Base-by-base conservation (phyloP, 345 rosid species). In the Citrus hindsii region DNA sequence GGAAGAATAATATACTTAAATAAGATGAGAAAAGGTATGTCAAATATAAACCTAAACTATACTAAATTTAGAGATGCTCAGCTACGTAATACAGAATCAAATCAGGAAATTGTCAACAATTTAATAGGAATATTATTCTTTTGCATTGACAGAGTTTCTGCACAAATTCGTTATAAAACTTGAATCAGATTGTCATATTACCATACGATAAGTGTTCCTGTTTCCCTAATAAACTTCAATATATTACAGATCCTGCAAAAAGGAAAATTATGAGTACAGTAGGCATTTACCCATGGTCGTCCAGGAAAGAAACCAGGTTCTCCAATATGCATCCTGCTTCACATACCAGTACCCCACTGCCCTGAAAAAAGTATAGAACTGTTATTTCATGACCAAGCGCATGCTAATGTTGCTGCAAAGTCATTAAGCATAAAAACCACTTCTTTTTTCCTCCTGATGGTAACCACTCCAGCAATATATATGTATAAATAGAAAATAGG, bases 321-420 rank as follows among this genome's bases (percentile, higher is more conserved):
- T 94, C 97, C 89, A 94, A 84, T 84, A 95, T 95, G 89, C 99
- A 93, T 74, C 98, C 99, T 53, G 98, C 99, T 86, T 95, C 98
- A 85, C 95, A 90, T 71, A 94, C 98, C 83, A 95, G 85, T 81
- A 94, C 82, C 32, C 99, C 99, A 72, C 94, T 91, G 78, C 91
- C 94, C 97, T 93, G 91, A 86, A 82, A 77, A 42, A 53, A 56
- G 74, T 46, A 71, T 16, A 13, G 73, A 64, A 75, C 12, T 24
- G 61, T 67, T 76, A 2, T 58, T 35, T 59, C 58, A 9, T 32
- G 22, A 22, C 70, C 30, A 46, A 46, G 59, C 10, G 30, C 60
- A 33, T 68, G 69, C 2, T 48, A 59, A 74, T 65, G 59, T 10
- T 27, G 18, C 75, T 58, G 28, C 63, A 77, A 61, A 58, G 12